phyloP scores from a whole-genome alignment of 2,329 filamentous ascomycete genomes.

The Dactylellina sp. region DNA sequence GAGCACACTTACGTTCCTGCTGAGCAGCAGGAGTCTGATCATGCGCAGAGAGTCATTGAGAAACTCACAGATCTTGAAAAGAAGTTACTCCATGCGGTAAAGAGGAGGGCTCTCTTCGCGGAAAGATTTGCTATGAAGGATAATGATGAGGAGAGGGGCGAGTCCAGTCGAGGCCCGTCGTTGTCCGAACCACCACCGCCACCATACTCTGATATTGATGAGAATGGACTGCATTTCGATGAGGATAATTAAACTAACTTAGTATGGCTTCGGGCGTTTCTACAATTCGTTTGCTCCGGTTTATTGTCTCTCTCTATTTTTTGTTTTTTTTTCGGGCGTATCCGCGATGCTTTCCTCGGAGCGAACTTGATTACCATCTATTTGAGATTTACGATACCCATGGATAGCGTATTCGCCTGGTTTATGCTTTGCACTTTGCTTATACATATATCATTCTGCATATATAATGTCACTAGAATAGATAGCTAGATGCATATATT shows the following conservation, averaged over 20 bases:
- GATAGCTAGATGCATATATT: constrained; percentile 38
- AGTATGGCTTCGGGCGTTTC: constrained; percentile 1
- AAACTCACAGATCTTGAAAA: constrained; percentile 52
- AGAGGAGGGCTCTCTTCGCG: constrained; percentile 42
- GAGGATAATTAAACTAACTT: constrained; percentile 33
- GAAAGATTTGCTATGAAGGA: constrained; percentile 45
- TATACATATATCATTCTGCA: constrained; percentile 16
- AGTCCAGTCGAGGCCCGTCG: constrained; percentile 52
- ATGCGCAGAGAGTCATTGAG: constrained; percentile 46
- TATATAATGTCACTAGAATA: constrained; percentile 23
- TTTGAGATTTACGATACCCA: constrained; percentile 54
- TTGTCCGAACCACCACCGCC: constrained; percentile 51
- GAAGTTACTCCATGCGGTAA: constrained; percentile 48
- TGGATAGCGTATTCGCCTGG: constrained; percentile 36
- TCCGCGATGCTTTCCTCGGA: constrained; percentile 17
- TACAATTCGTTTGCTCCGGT: too few species aligned
- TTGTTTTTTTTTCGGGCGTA: constrained; percentile 13
- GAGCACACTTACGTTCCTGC: constrained; percentile 38
- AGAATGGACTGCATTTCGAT: constrained; percentile 41
- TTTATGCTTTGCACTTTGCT: constrained; percentile 16
- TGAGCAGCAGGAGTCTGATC: constrained; percentile 32
- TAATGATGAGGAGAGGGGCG: constrained; percentile 34
- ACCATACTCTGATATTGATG: constrained; percentile 53
- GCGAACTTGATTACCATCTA: constrained; percentile 19
- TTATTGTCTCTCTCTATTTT: constrained; percentile 6